Evolutionary conservation across 306 rosid species (phyloP).

Genomic region (Lathyrus aphaca): DNA sequence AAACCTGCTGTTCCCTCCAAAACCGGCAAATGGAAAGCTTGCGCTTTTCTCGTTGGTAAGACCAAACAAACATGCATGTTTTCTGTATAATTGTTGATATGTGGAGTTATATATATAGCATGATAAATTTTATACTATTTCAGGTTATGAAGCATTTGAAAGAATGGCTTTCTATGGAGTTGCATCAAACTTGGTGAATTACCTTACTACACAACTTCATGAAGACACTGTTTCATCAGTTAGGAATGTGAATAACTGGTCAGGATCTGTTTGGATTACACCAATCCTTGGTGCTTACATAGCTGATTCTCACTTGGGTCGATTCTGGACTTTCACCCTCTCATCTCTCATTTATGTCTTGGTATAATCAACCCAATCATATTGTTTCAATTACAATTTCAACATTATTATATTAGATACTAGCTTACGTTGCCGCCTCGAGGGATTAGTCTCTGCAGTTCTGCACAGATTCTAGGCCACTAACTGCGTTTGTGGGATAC

Average conservation of each 20-base stretch:
- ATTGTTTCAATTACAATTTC: background rate
- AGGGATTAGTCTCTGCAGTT: background rate
- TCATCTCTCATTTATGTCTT: slow-evolving; percentile 83
- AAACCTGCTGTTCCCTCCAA: slow-evolving; percentile 71
- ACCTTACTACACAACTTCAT: slow-evolving; percentile 80
- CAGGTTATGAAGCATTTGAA: slow-evolving; percentile 98
- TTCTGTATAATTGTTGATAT: background rate
- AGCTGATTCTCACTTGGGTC: slow-evolving; percentile 89
- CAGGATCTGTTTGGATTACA: slow-evolving; percentile 94
- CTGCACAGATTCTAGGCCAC: background rate
- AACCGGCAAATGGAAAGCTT: slow-evolving; percentile 98
- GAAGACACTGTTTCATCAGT: slow-evolving; percentile 94
- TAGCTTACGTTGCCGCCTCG: no score
- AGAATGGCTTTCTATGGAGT: slow-evolving; percentile 99
- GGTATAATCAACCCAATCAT: slow-evolving; percentile 51
- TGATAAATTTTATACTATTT: background rate
- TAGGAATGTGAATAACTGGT: slow-evolving; percentile 95
- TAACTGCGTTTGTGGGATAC: slow-evolving; percentile 31
- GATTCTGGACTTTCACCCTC: slow-evolving; percentile 95
- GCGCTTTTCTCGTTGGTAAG: slow-evolving; percentile 93
- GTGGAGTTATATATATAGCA: background rate
- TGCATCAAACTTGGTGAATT: slow-evolving; percentile 88
- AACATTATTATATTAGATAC: no score
- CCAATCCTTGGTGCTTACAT: slow-evolving; percentile 94
- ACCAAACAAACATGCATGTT: background rate